Evolutionary conservation across 148 eudicot species (phyloP).

Genomic region (Pharnaceum exiguum): DNA sequence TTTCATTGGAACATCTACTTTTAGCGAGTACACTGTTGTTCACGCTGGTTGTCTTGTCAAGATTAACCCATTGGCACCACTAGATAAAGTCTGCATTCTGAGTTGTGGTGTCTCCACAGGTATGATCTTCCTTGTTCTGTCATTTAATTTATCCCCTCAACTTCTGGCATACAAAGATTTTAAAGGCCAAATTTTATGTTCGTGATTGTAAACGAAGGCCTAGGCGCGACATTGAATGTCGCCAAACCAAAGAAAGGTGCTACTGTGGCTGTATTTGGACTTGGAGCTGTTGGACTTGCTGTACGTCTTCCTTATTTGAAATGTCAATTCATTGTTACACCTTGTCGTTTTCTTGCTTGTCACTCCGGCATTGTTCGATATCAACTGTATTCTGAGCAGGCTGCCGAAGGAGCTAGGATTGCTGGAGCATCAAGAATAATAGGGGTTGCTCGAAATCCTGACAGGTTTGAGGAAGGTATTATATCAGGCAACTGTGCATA

Average conservation of each 20-base stretch:
- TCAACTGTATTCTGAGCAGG: conserved; percentile 13
- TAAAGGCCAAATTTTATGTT: neutral
- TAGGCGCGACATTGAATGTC: conserved; percentile 83
- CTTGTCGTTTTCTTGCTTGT: neutral
- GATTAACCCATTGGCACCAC: conserved; percentile 31
- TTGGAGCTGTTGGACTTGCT: conserved; percentile 88
- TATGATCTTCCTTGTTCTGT: neutral
- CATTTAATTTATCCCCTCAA: neutral
- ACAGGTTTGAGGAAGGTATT: conserved; percentile 36
- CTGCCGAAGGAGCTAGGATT: conserved; percentile 36
- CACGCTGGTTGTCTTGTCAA: conserved; percentile 42
- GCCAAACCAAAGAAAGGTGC: conserved; percentile 77
- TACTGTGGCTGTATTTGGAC: conserved; percentile 71
- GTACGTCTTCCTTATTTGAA: conserved; percentile 40
- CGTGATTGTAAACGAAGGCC: conserved; percentile 28
- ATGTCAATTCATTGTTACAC: neutral
- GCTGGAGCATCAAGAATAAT: conserved; percentile 33
- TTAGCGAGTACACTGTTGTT: conserved; percentile 36
- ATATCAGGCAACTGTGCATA: neutral
- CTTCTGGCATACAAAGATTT: neutral
- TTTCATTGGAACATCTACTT: conserved; percentile 38
- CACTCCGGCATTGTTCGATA: neutral
- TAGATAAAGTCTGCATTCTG: conserved; percentile 38
- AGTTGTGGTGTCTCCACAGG: conserved; percentile 49
- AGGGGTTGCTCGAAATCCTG: conserved; percentile 29